Base-by-base conservation (phyloP, 306 rosid genomes). In the Pterocarpus macrocarpus region DNA sequence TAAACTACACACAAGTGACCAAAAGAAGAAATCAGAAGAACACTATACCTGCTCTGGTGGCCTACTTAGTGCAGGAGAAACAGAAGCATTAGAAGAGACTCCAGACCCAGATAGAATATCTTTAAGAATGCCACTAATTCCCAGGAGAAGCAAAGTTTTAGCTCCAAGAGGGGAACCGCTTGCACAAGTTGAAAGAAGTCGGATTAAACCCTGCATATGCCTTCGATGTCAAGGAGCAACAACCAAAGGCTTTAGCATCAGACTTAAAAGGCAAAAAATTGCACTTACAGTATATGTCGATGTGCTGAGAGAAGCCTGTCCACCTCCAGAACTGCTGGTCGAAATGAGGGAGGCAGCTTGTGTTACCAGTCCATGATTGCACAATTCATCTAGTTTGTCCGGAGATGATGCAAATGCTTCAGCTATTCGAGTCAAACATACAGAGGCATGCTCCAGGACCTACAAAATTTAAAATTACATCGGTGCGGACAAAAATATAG, bases 361-460 rank as follows among this genome's bases (percentile, higher is more conserved):
- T 8, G 99, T 76, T 61, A 96, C 97, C 66, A 96, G 85, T 56
- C 99, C 99, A 85, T 96, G 94, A 82, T 96, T 90, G 74, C 99
- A 96, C 67, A 93, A 68, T 79, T 96, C 97, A 65, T 96, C 99
- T 71, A 96, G 87, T 83, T 94, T 96, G 80, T 96, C 99, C 5
- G 99, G 90, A 57, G 95, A 88, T 33, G 97, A 90, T 33, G 98
- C 97, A 86, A 96, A 96, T 65, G 99, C 94, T 84, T 96, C 99
- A 22, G 99, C 98, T 92, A 96, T 96, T 80, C 99, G 96, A 67
- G 98, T 96, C 91, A 96, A 87, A 84, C 99, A 96, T 69, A 96
- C 92, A 77, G 99, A 96, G 53, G 99, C 99, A 64, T 96, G 98
- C 87, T 96, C 99, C 92, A 96, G 85, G 72, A 96, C 99, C 99